These are phyloP conservation scores for Geum urbanum DNA, from an alignment of 306 rosid species.

Conservation along the genomic window DNA sequence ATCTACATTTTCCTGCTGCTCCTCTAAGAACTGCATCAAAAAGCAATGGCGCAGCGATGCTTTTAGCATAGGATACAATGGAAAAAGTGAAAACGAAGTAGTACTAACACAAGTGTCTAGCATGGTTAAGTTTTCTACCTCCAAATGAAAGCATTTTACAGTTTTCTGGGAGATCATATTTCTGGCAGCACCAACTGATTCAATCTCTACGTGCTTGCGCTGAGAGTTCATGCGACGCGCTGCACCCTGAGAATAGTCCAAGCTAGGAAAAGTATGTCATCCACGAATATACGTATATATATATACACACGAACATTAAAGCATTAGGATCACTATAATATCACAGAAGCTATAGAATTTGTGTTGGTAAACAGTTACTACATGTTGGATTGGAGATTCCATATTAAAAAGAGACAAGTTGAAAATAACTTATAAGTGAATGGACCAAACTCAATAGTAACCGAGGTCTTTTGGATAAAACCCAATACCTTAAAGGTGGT, in stretches of 20 bases:
- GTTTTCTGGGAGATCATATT: slow-evolving; percentile 35
- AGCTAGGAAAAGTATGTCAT: slow-evolving; percentile 11
- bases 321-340: neutral
- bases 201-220: slow-evolving; percentile 44
- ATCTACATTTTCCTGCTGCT: slow-evolving; percentile 29
- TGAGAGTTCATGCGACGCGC: slow-evolving; percentile 41
- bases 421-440: too few species aligned
- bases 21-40: slow-evolving; percentile 36
- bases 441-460: too few species aligned
- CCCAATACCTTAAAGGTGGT: too few species aligned
- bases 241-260: slow-evolving; percentile 33
- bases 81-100: neutral
- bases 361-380: neutral
- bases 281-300: neutral
- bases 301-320: neutral
- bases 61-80: neutral
- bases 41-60: neutral
- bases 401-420: too few species aligned
- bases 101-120: neutral
- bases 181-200: slow-evolving; percentile 49
- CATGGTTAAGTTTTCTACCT: slow-evolving; percentile 26
- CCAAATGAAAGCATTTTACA: slow-evolving; percentile 38
- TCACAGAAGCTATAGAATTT: neutral
- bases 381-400: too few species aligned
- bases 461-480: too few species aligned